phyloP scores from a whole-genome alignment of 1,139 yeast species.

The Arxiozyma bovina region DNA sequence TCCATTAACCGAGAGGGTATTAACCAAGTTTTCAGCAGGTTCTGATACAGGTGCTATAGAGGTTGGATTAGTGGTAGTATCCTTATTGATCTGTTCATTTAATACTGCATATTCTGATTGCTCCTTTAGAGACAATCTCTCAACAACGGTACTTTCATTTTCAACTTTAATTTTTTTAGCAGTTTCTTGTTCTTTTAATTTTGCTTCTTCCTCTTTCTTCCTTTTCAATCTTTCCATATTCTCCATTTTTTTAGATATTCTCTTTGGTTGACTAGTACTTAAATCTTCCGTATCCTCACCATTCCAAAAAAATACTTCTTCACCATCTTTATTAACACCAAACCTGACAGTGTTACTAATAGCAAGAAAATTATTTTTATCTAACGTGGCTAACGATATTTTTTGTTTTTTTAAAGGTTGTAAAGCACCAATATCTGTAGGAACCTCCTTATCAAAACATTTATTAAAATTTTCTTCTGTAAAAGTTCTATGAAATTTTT shows the following conservation, averaged over 20 bases:
- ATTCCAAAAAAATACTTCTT: conserved; percentile 28
- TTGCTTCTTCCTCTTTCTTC: not conserved
- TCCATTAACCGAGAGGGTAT: conserved; percentile 21
- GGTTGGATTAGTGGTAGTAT: not conserved
- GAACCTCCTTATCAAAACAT: conserved; percentile 17
- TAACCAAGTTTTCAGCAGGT: not conserved
- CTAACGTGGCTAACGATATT: conserved; percentile 12
- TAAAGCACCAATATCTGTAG: conserved; percentile 3
- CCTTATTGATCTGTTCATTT: not conserved
- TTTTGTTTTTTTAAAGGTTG: conserved; percentile 8
- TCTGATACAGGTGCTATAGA: not conserved
- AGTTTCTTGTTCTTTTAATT: not conserved
- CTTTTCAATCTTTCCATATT: not conserved
- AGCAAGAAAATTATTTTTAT: conserved; percentile 17
- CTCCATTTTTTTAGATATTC: conserved; percentile 19
- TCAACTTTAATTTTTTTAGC: conserved; percentile 1
- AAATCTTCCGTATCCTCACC: conserved; percentile 22
- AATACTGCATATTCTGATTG: not conserved
- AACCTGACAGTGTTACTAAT: conserved; percentile 26
- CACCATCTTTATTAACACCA: conserved; percentile 13
- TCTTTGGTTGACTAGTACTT: conserved; percentile 14
- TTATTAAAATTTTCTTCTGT: conserved; percentile 37
- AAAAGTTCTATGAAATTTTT: conserved; percentile 63
- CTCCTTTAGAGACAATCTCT: not conserved
- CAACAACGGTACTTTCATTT: not conserved